Evolutionary conservation across 192 early-diverging fungal genomes (phyloP).

Genomic region (Coemansia sp.): DNA sequence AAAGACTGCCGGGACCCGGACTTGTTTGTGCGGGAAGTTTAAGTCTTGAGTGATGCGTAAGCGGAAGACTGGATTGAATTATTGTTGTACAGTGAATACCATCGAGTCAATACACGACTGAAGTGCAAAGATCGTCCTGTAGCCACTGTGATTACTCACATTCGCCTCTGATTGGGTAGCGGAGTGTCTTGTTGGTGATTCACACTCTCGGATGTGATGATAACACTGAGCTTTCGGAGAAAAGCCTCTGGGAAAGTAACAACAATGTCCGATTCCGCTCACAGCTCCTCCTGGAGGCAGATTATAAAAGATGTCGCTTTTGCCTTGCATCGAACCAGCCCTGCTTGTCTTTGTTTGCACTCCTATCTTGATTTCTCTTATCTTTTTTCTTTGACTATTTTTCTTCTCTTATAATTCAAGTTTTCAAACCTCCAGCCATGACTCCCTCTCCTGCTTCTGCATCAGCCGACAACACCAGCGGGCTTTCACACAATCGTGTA

Average conservation of each 20-base stretch:
- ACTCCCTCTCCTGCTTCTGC: slow-evolving; percentile 9
- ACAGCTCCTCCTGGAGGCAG: no score
- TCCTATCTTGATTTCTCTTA: background rate
- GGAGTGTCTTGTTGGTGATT: no score
- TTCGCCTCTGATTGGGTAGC: background rate
- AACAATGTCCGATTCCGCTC: no score
- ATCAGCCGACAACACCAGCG: background rate
- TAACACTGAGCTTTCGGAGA: background rate
- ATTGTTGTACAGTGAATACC: no score
- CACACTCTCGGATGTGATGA: background rate
- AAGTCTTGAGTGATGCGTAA: no score
- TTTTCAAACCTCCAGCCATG: background rate
- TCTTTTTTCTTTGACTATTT: background rate
- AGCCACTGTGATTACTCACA: background rate
- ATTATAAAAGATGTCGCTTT: no score
- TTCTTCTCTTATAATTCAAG: background rate
- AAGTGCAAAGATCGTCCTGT: background rate
- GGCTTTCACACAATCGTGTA: slow-evolving; percentile 43
- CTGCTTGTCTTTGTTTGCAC: background rate
- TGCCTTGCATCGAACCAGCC: no score
- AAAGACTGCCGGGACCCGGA: no score
- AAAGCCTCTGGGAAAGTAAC: background rate
- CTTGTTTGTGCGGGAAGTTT: no score
- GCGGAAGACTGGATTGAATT: no score
- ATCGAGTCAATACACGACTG: no score